Conservation (phyloP, 2,329 filamentous ascomycete genomes). For the Coleophoma crateriformis region DNA sequence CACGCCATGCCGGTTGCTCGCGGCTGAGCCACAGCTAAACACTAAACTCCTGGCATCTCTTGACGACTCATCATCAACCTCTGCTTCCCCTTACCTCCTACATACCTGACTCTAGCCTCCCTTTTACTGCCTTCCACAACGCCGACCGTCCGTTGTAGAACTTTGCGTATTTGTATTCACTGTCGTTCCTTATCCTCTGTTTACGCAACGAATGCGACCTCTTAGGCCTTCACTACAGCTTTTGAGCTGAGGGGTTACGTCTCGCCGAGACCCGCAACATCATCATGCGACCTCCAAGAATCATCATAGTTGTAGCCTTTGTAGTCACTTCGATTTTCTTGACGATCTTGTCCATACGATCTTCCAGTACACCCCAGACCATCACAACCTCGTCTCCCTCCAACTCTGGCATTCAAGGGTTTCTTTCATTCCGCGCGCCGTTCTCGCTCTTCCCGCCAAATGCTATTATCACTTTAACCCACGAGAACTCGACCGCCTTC, state of each 20-base stretch:
- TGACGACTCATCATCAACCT: no score
- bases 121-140: background rate
- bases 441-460: constrained; percentile 92
- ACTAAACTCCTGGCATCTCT: no score
- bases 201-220: constrained; percentile 6
- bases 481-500: constrained; percentile 98
- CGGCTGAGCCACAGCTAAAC: no score
- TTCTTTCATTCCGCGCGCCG: constrained; percentile 69
- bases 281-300: constrained; percentile 28
- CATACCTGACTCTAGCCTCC: background rate
- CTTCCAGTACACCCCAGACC: constrained; percentile 17
- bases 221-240: constrained; percentile 5
- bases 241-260: constrained; percentile 21
- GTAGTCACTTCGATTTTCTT: constrained; percentile 22
- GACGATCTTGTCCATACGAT: constrained; percentile 23
- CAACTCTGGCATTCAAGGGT: constrained; percentile 41
- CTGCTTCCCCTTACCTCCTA: no score
- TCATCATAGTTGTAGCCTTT: constrained; percentile 24
- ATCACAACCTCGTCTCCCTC: constrained; percentile 9
- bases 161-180: background rate
- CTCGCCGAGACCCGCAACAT: constrained; percentile 1
- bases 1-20: no score
- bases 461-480: constrained; percentile 90
- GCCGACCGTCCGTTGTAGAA: background rate
- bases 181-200: background rate